phyloP scores from a whole-genome alignment of 768 basidiomycete species.

The Xerocomellus intermedius region DNA sequence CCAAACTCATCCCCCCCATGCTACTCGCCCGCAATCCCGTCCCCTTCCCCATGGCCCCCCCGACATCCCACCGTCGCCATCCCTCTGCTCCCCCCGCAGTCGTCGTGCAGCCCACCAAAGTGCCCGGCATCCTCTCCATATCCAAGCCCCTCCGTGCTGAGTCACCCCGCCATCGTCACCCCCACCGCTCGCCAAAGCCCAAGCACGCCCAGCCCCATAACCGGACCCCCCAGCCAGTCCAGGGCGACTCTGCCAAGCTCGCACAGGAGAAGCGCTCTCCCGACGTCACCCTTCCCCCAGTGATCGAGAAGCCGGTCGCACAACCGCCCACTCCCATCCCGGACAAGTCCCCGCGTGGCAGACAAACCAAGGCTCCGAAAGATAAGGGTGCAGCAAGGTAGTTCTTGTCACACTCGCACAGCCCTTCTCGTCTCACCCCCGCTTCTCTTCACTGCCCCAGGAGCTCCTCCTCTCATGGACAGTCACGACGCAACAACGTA shows the following conservation, averaged over 20 bases:
- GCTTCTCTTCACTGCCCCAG: conserved; percentile 28
- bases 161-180: conserved; percentile 34
- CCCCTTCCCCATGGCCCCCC: conserved; percentile 29
- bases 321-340: conserved; percentile 18
- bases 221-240: conserved; percentile 21
- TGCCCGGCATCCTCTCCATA: conserved; percentile 70
- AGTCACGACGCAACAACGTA: conserved; percentile 47
- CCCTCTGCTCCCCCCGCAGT: conserved; percentile 69
- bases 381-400: conserved; percentile 47
- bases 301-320: conserved; percentile 27
- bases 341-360: conserved; percentile 33
- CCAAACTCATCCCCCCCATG: conserved; percentile 31
- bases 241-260: conserved; percentile 33
- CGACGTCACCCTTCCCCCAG: conserved; percentile 34
- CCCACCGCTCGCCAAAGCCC: conserved; percentile 38
- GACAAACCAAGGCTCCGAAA: conserved; percentile 39
- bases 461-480: conserved; percentile 45
- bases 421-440: conserved; percentile 3
- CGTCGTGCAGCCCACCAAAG: conserved; percentile 68
- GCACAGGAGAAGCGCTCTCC: conserved; percentile 26
- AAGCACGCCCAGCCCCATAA: conserved; percentile 26
- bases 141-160: conserved; percentile 50
- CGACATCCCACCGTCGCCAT: conserved; percentile 53
- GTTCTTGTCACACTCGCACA: conserved; percentile 5
- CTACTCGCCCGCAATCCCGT: conserved; percentile 43